Evolutionary conservation across 179 eudicot genomes (phyloP), one percentile per base, ranked within the genome.

Genomic region (Corrigiola litoralis): DNA sequence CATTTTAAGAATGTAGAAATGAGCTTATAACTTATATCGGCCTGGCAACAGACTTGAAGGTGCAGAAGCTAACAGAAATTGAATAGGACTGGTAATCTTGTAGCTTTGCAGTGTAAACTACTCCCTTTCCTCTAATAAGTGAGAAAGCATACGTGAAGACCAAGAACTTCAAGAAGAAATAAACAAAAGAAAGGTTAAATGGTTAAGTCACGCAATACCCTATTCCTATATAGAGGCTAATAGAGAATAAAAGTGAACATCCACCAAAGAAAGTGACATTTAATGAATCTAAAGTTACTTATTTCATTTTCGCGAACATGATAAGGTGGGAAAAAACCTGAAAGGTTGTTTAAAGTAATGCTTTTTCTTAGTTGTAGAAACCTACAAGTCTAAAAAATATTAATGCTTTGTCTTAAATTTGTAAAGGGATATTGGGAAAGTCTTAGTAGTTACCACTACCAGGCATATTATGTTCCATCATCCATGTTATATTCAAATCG

Each of bases 31-130:
- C 23, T 44, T 65, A 65, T 70, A 75, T 70, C 25, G 38, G 70
- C 32, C 4, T 21, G 9, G 8, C 11, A 16, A 12, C 29, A 48
- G 61, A 58, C 67, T 55, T 66, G 63, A 63, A 57, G 62, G 37
- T 34, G 67, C 51, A 65, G 48, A 73, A 61, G 76, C 18, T 44
- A 36, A 63, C 64, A 58, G 59, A 58, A 68, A 72, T 21, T 68
- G 74, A 72, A 72, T 59, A 41, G n/a, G 81, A 77, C 74, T 65
- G 70, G 40, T 63, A 28, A 76, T 44, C 48, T 21, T 27, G 67
- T 70, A 65, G 53, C 79, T 74, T 74, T 70, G 75, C 32, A 74
- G 76, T 78, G 69, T 67, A 74, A 74, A 74, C 49, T 78, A 78
- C 82, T 75, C 77, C 55, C 65, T 79, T 75, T 65, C 27, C 78